Base-by-base conservation (phyloP, 1,284 basidiomycete species). In the Sphagnurus paluster region DNA sequence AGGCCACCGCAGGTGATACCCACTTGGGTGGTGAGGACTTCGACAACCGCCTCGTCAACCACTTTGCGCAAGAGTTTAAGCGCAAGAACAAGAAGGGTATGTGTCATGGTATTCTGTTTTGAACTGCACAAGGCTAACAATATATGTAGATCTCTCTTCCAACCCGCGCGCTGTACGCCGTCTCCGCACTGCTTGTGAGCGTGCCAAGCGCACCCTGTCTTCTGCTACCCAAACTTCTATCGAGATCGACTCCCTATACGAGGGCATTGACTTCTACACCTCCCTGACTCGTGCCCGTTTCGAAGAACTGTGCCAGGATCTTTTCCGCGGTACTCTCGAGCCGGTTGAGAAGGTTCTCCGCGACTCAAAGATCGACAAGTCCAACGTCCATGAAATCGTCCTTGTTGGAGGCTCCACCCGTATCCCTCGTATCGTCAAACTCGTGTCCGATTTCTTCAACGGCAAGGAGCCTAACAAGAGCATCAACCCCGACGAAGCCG, bases 401-500 rank as follows among this genome's bases (percentile, higher is more conserved):
- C 81, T 99, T 54, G 96, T 98, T 62, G 94, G 96, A 75, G 96
- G 96, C 55, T 98, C 94, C 38, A 98, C 95, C 52, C 94, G 96
- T 87, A 99, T 99, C 63, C 95, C 96, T 60, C 90, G 93, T 75
- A 90, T 98, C 65, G 88, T 96, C 73, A 95, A 97, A 78, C 89
- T 98, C 66, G 93, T 99, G 41, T 95, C 92, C 49, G 95, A 98
- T 77, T 96, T 93, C 83, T 99, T 98, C 85, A 93, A 93, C 69
- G 94, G 95, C 69, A 93, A 93, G 78, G 90, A 94, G 77, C 91
- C 89, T 64, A 92, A 91, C 81, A 91, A 91, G 79, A 88, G 82
- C 69, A 99, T 99, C 82, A 99, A 99, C 87, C 97, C 97, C 54
- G 96, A 99, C 63, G 97, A 99, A 77, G 97, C 97, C 52, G 96